Evolutionary conservation across 108 stramenopile species (phyloP), one percentile per base, ranked within the genome.

Genomic region (Cyclotella baltica): DNA sequence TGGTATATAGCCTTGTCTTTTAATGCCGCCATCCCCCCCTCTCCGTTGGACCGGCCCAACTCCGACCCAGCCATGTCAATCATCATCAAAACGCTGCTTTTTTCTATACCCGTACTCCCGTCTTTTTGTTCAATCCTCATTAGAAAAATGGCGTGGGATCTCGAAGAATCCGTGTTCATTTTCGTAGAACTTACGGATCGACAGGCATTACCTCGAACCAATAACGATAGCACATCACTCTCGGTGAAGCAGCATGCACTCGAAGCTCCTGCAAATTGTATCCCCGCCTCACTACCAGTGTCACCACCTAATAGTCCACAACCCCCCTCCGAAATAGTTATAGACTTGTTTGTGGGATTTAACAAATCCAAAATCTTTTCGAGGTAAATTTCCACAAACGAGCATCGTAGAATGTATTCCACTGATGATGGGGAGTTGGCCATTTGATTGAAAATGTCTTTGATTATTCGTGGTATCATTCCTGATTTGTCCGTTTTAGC

Each of bases 381-480:
- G 25, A 98, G 80, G 86, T 98, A 98, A 52, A 99, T 95, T 82
- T 99, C 99, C 16, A 98, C 89, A 77, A 87, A 98, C 16, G 95
- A 96, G 58, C 93, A 92, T 16, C 93, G 86, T 16, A 97, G 63
- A 25, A 90, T 80, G 57, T 88, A 97, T 70, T 96, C 86, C 8
- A 85, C 67, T 1, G 88, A 58, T 1, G 83, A 75, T 35, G 87
- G 85, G 15, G 83, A 73, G 65, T 57, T 65, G 16, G 77, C 63
- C 55, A 89, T 81, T 29, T 70, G 77, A 37, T 80, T 86, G 66
- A 95, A 92, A 6, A 95, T 28, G 58, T 88, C 86, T 29, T 77
- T 67, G 11, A 87, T 87, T 4, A 86, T 50, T 35, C 86, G 67
- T 2, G 83, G 89, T 65, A 92, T 92, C 88, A 94, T 90, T 63